These are phyloP conservation scores for Aspergillus uvarum DNA, from an alignment of 2,329 filamentous ascomycete genomes.

Conservation along the genomic window DNA sequence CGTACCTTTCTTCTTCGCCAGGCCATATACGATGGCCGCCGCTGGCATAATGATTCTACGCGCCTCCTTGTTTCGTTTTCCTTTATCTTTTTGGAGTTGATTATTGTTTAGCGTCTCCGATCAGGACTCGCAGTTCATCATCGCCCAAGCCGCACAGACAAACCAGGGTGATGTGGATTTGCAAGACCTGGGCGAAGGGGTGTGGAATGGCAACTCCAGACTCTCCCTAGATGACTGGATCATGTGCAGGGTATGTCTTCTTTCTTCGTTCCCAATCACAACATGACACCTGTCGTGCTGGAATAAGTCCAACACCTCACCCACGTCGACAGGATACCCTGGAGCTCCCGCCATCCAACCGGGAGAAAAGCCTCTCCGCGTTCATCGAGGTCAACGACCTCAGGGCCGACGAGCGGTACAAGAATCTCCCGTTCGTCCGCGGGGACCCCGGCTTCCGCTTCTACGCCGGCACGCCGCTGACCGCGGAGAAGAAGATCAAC, in stretches of 20 bases:
- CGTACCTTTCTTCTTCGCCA: background rate
- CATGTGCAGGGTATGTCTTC: background rate
- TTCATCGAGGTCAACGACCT: slow-evolving; percentile 40
- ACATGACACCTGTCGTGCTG: background rate
- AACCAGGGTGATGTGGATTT: slow-evolving; percentile 34
- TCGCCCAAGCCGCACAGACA: slow-evolving; percentile 50
- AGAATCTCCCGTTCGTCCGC: slow-evolving; percentile 34
- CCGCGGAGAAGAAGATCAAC: slow-evolving; percentile 54
- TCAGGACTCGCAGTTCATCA: slow-evolving; percentile 47
- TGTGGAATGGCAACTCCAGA: slow-evolving; percentile 24
- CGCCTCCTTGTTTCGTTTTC: background rate
- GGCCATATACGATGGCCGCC: too few relatives aligned
- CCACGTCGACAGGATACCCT: background rate
- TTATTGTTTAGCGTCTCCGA: slow-evolving; percentile 42
- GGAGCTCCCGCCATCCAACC: background rate
- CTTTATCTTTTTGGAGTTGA: background rate
- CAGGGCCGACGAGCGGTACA: slow-evolving; percentile 36
- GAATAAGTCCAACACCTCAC: background rate
- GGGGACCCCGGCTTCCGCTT: slow-evolving; percentile 43
- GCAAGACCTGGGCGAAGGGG: slow-evolving; percentile 30
- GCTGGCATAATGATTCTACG: background rate
- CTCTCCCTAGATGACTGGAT: background rate
- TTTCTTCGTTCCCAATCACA: too few relatives aligned
- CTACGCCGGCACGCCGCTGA: slow-evolving; percentile 61
- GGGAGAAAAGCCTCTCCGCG: slow-evolving; percentile 11